phyloP scores from a whole-genome alignment of 768 basidiomycete genomes.

The Xerocomus brunneocitrinus region DNA sequence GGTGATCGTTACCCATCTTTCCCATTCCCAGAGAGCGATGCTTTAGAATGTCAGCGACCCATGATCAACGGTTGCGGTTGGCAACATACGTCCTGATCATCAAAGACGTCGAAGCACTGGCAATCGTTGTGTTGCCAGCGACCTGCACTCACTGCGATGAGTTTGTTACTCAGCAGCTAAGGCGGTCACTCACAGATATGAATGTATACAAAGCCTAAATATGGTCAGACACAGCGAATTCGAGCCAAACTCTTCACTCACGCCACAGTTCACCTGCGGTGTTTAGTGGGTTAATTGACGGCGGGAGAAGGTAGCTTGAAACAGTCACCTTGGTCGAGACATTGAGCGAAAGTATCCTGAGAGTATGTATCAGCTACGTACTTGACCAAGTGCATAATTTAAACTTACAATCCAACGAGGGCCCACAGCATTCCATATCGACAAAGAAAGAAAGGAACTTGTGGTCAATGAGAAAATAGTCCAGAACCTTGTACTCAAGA shows the following conservation, averaged over 20 bases:
- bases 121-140: constrained; percentile 26
- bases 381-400: neutral
- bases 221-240: constrained; percentile 3
- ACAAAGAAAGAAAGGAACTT: constrained; percentile 64
- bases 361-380: neutral
- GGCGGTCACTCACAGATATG: constrained; percentile 47
- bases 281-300: neutral
- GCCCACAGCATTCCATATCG: constrained; percentile 70
- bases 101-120: constrained; percentile 45
- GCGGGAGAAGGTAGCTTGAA: neutral
- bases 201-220: constrained; percentile 61
- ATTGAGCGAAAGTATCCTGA: constrained; percentile 56
- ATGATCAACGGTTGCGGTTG: constrained; percentile 8
- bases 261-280: constrained; percentile 53
- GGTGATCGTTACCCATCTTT: constrained; percentile 42
- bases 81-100: constrained; percentile 59
- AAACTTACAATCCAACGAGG: constrained; percentile 53
- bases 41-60: constrained; percentile 34
- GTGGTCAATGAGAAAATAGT: constrained; percentile 5
- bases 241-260: constrained; percentile 27
- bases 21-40: constrained; percentile 67
- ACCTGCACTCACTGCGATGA: constrained; percentile 13
- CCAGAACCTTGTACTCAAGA: neutral
- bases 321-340: constrained; percentile 33
- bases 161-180: neutral